These are phyloP conservation scores for Backusella morwellensis DNA, from an alignment of 192 early-diverging fungal species.

Conservation along the genomic window DNA sequence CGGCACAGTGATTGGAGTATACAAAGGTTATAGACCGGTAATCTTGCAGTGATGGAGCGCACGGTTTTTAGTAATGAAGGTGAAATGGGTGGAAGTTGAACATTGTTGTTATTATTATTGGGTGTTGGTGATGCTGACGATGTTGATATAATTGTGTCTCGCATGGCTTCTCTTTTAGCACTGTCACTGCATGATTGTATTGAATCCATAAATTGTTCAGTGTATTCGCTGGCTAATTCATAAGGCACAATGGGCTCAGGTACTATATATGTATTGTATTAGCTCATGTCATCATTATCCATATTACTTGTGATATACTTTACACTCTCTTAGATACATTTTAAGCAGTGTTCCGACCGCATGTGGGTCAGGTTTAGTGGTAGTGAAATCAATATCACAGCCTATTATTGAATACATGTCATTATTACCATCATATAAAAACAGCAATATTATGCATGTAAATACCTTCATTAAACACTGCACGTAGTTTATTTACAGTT, in stretches of 20 bases:
- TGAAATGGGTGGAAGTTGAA: slow-evolving; percentile 21
- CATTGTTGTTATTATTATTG: background rate
- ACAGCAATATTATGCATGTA: background rate
- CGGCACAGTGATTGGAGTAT: slow-evolving; percentile 47
- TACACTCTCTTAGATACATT: slow-evolving; percentile 60
- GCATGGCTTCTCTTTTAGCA: background rate
- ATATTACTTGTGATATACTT: slow-evolving; percentile 3
- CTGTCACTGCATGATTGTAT: slow-evolving; percentile 30
- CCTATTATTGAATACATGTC: slow-evolving; percentile 2
- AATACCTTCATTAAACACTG: slow-evolving; percentile 50
- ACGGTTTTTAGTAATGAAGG: slow-evolving; percentile 24
- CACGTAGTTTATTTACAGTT: slow-evolving; percentile 47
- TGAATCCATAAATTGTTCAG: slow-evolving; percentile 24
- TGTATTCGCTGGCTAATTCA: slow-evolving; percentile 44
- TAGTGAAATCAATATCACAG: slow-evolving; percentile 44
- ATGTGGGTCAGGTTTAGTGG: slow-evolving; percentile 49
- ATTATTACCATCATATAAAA: background rate
- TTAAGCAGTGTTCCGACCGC: slow-evolving; percentile 59
- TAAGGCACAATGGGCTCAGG: slow-evolving; percentile 50
- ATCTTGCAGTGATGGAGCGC: slow-evolving; percentile 34
- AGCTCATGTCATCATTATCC: too few relatives aligned
- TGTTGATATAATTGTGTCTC: background rate
- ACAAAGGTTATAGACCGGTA: slow-evolving; percentile 52
- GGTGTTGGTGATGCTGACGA: background rate
- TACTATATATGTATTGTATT: slow-evolving; percentile 26